Conservation (phyloP, 495 filamentous ascomycete species). For the Chaetomium cochliodes region DNA sequence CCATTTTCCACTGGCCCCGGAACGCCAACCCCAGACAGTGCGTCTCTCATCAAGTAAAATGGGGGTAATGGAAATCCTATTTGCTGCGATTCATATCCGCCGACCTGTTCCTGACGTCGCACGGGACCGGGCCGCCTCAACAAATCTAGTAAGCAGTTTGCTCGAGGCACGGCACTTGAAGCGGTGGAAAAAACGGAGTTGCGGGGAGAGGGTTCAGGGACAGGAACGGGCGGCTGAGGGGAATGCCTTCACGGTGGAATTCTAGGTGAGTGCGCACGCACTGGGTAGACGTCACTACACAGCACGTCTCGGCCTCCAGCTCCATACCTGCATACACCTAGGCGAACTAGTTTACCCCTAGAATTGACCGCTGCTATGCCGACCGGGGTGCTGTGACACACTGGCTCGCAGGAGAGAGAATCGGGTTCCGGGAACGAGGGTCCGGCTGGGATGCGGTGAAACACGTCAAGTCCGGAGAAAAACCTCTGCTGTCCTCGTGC, state of each 20-base stretch:
- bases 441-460: conserved; percentile 1
- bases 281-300: background rate
- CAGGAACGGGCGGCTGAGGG: background rate
- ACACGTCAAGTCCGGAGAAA: conserved; percentile 12
- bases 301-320: conserved; percentile 2
- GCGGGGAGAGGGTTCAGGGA: conserved; percentile 2
- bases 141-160: conserved; percentile 16
- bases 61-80: conserved; percentile 42
- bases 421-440: conserved; percentile 15
- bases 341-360: background rate
- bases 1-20: conserved; percentile 32
- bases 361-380: conserved; percentile 29
- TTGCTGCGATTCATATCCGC: conserved; percentile 5
- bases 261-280: no score
- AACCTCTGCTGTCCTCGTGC: conserved; percentile 40
- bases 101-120: conserved; percentile 27
- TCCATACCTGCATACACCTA: no score
- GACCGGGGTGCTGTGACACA: conserved; percentile 7
- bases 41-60: conserved; percentile 41
- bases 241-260: no score
- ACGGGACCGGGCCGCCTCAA: conserved; percentile 24
- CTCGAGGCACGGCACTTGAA: background rate
- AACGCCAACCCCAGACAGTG: conserved; percentile 25
- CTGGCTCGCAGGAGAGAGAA: background rate
- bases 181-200: background rate